Evolutionary conservation across 1,139 yeast species (phyloP).

Genomic region (Pichia cactophila): DNA sequence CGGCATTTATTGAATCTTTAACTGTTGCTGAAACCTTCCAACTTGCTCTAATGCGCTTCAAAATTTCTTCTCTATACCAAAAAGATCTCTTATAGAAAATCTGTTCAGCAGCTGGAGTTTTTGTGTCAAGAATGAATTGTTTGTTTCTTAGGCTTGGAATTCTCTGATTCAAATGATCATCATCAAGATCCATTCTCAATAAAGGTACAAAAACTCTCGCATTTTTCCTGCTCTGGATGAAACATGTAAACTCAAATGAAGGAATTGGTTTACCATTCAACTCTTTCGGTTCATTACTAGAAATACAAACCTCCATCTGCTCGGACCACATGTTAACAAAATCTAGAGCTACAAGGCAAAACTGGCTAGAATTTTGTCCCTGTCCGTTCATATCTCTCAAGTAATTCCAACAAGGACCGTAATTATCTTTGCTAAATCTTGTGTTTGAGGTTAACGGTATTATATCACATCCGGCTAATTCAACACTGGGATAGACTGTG

Average conservation of each 20-base stretch:
- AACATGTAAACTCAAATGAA: slow-evolving; percentile 29
- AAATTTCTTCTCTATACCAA: slow-evolving; percentile 70
- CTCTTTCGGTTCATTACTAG: slow-evolving; percentile 11
- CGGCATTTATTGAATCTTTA: slow-evolving; percentile 19
- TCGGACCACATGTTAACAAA: slow-evolving; percentile 64
- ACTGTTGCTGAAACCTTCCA: slow-evolving; percentile 42
- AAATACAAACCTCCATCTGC: slow-evolving; percentile 27
- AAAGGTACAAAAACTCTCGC: slow-evolving; percentile 65
- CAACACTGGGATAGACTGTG: slow-evolving; percentile 65
- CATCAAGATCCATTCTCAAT: slow-evolving; percentile 41
- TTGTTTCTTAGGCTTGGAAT: slow-evolving; percentile 73
- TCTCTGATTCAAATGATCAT: slow-evolving; percentile 38
- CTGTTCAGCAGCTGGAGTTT: slow-evolving; percentile 46
- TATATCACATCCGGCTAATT: slow-evolving; percentile 66
- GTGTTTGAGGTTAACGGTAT: slow-evolving; percentile 38
- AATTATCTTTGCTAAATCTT: slow-evolving; percentile 22
- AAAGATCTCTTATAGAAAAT: slow-evolving; percentile 52
- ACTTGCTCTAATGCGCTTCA: slow-evolving; percentile 50
- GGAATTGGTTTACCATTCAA: not conserved
- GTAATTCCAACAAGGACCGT: slow-evolving; percentile 28
- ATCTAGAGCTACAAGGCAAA: slow-evolving; percentile 59
- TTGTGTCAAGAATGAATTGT: slow-evolving; percentile 64
- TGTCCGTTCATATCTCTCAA: slow-evolving; percentile 20
- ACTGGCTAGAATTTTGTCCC: slow-evolving; percentile 37
- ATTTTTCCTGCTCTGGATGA: slow-evolving; percentile 29